Base-by-base conservation (phyloP, 2,329 filamentous ascomycete genomes). In the Phyllosticta citribraziliensis region DNA sequence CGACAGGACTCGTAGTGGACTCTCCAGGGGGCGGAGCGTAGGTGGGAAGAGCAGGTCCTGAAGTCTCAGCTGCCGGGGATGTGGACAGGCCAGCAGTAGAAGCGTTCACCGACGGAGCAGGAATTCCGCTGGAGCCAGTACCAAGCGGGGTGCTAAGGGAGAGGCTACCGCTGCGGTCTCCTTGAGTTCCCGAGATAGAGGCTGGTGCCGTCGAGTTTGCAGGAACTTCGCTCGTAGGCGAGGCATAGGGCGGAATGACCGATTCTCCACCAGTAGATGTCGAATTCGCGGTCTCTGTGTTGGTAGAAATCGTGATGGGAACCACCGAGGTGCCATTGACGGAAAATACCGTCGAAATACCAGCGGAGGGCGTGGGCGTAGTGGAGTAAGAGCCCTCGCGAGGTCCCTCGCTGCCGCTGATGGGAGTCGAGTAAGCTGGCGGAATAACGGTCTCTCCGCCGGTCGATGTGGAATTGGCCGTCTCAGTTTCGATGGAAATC, bases 401-500 rank as follows among this genome's bases (percentile, higher is more conserved):
- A 56, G 20, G n/a, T 11, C 33, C 55, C n/a, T 47, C 14, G n/a
- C 27, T 56, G 8, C 20, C 40, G n/a, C 55, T 56, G 9, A 56
- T 40, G 14, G 55, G 25, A 30, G 52, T 20, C 51, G 19, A 19
- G 19, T 12, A 55, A 19, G 53, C 22, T 19, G 57, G 57, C 12
- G 19, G 20, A 5, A 33, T 33, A 9, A 47, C 24, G 0, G 25
- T 40, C n/a, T 25, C 56, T 17, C 63, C 63, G 8, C 63, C 62
- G 2, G 62, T 65, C 3, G 60, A 64, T 8, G 61, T 60, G 8
- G 62, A 9, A 14, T 62, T 56, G 19, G 56, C 56, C n/a, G 47
- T 55, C 58, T 60, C 63, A 47, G 60, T 61, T 30, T 6, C 27
- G 6, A 10, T 30, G 9, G 27, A 30, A 30, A 30, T 30, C 27